Evolutionary conservation across 2,329 filamentous ascomycete genomes (phyloP).

Genomic region (Xylariaceae sp.): DNA sequence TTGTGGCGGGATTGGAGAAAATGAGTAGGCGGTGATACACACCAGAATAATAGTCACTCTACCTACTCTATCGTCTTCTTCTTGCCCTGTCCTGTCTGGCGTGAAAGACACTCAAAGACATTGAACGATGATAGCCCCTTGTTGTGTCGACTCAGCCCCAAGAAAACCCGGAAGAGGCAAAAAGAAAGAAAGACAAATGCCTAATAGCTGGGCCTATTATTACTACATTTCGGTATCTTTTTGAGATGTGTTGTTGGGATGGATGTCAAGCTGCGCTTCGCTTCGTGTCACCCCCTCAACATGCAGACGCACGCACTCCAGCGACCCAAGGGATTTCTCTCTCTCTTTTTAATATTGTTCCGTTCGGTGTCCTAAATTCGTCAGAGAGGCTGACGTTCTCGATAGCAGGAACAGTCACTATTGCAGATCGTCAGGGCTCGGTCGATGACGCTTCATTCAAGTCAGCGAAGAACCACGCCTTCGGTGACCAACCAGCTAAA

Average conservation of each 20-base stretch:
- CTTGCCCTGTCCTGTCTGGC: not conserved
- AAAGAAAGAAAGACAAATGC: not conserved
- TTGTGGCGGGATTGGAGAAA: not conserved
- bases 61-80: too few relatives aligned
- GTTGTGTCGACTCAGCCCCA: not conserved
- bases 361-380: not conserved
- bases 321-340: not conserved
- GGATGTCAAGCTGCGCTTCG: too few relatives aligned
- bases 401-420: too few relatives aligned
- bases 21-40: not conserved
- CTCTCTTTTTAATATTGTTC: not conserved
- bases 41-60: not conserved
- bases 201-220: not conserved
- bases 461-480: not conserved
- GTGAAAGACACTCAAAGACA: not conserved
- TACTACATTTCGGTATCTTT: not conserved
- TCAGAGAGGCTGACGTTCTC: not conserved
- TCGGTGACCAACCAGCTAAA: not conserved
- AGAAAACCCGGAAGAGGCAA: not conserved
- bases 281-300: slow-evolving; percentile 9
- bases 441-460: too few relatives aligned
- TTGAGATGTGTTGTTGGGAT: slow-evolving; percentile 1
- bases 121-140: not conserved
- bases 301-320: not conserved
- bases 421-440: not conserved